These are phyloP conservation scores for Warburgia ugandensis DNA, from an alignment of 164 flowering plant genomes.

Conservation along the genomic window DNA sequence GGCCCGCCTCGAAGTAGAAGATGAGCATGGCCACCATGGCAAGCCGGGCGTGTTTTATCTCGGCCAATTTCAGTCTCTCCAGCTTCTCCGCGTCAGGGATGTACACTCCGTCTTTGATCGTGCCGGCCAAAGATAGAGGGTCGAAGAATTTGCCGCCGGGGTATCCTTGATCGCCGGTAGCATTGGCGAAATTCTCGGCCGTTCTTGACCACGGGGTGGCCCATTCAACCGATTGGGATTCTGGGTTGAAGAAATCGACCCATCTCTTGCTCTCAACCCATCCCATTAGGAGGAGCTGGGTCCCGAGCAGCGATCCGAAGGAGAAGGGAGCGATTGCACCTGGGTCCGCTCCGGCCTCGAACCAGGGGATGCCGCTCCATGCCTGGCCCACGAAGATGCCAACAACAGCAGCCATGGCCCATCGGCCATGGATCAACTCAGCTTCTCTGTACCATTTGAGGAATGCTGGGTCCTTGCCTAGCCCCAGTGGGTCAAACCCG, in stretches of 20 bases:
- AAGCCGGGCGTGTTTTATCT: slow-evolving; percentile 88
- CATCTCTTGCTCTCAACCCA: slow-evolving; percentile 99
- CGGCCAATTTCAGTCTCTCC: slow-evolving; percentile 86
- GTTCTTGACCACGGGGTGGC: slow-evolving; percentile 96
- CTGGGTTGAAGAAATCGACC: slow-evolving; percentile 98
- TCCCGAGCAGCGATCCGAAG: slow-evolving; percentile 80
- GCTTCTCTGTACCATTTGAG: slow-evolving; percentile 99
- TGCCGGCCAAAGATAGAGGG: slow-evolving; percentile 70
- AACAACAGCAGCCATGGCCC: slow-evolving; percentile 95
- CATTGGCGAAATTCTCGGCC: slow-evolving; percentile 79
- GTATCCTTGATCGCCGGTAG: slow-evolving; percentile 93
- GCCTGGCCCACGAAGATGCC: slow-evolving; percentile 97
- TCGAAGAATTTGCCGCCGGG: slow-evolving; percentile 97
- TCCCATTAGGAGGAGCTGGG: slow-evolving; percentile 94
- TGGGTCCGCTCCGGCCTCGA: slow-evolving; percentile 95
- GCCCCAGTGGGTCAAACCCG: slow-evolving; percentile 95
- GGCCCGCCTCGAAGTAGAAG: slow-evolving; percentile 96
- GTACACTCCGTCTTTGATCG: slow-evolving; percentile 61
- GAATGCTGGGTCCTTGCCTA: slow-evolving; percentile 95
- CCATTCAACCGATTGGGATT: slow-evolving; percentile 95
- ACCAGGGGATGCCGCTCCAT: slow-evolving; percentile 97
- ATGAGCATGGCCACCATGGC: slow-evolving; percentile 96
- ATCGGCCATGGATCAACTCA: slow-evolving; percentile 94
- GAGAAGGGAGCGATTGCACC: slow-evolving; percentile 96
- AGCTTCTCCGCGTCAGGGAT: slow-evolving; percentile 77